Evolutionary conservation across 768 basidiomycete species (phyloP).

Genomic region (Scleroderma citrinum): DNA sequence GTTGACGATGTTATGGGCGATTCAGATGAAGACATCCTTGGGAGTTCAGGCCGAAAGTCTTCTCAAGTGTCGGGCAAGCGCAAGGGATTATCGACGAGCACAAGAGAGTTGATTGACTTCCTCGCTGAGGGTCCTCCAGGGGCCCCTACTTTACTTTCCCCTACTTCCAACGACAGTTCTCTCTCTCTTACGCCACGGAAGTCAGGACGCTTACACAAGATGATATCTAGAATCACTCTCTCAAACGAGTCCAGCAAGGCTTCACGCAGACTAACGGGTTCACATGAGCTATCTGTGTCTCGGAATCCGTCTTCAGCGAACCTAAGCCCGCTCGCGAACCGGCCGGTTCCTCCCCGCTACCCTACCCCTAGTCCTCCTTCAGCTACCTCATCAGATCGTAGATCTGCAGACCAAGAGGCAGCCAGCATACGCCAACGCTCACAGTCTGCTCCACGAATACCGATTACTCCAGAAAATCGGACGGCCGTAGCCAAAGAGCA

Average conservation of each 20-base stretch:
- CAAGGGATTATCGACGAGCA: conserved; percentile 37
- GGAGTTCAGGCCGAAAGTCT: conserved; percentile 28
- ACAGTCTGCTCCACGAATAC: conserved; percentile 21
- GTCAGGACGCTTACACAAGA: conserved; percentile 64
- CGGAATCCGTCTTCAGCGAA: conserved; percentile 33
- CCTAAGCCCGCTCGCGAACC: conserved; percentile 48
- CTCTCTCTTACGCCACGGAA: conserved; percentile 42
- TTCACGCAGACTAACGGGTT: conserved; percentile 29
- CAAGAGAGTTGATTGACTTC: conserved; percentile 51
- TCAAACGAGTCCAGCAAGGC: conserved; percentile 19
- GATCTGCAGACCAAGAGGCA: conserved; percentile 14
- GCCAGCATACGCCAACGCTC: conserved; percentile 20
- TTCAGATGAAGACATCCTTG: conserved; percentile 53
- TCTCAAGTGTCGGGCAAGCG: conserved; percentile 33
- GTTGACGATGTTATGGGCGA: conserved; percentile 70
- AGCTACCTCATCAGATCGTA: conserved; percentile 34
- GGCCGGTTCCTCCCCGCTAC: conserved; percentile 57
- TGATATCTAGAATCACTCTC: conserved; percentile 74
- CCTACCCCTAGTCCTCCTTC: conserved; percentile 41
- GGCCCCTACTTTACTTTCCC: conserved; percentile 11
- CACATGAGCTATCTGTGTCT: conserved; percentile 10
- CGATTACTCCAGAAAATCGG: conserved; percentile 12
- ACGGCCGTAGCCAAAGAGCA: conserved; percentile 11
- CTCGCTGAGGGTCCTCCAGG: conserved; percentile 53
- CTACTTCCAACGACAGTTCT: conserved; percentile 32